Conservation (phyloP, 208 protist genomes). For the Crithidia expoeki region DNA sequence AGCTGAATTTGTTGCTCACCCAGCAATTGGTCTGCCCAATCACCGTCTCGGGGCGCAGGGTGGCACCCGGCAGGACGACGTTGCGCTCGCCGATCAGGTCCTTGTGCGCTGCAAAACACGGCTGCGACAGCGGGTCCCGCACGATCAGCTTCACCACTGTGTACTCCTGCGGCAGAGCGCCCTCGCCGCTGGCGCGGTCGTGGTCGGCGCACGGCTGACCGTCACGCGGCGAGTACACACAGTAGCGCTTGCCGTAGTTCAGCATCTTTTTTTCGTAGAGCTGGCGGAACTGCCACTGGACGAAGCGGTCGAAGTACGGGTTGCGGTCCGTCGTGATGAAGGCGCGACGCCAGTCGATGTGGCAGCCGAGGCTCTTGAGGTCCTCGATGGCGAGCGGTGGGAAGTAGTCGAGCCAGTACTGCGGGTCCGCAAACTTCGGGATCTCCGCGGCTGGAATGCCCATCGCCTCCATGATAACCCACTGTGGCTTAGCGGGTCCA, state of each 20-base stretch:
- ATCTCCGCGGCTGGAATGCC: conserved; percentile 97
- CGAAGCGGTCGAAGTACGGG: conserved; percentile 99
- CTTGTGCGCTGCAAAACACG: conserved; percentile 60
- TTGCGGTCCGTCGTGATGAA: conserved; percentile 99
- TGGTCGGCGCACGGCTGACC: conserved; percentile 99
- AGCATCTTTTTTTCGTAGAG: conserved; percentile 94
- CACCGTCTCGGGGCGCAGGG: conserved; percentile 99
- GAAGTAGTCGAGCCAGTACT: conserved; percentile 99
- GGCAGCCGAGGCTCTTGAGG: conserved; percentile 93
- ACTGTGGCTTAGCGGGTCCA: conserved; percentile 93
- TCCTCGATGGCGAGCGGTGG: conserved; percentile 96
- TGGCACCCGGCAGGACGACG: conserved; percentile 98
- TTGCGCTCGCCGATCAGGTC: conserved; percentile 63
- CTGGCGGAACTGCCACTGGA: conserved; percentile 97
- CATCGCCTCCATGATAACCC: conserved; percentile 98
- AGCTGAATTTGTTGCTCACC: conserved; percentile 96
- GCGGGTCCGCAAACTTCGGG: conserved; percentile 97
- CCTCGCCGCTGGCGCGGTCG: conserved; percentile 98
- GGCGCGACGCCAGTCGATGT: conserved; percentile 98
- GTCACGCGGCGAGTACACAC: conserved; percentile 99
- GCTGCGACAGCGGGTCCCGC: conserved; percentile 78
- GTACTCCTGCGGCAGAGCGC: conserved; percentile 98
- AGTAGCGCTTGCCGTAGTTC: conserved; percentile 97
- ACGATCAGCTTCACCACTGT: conserved; percentile 97
- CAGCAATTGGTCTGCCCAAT: conserved; percentile 99